Conservation (phyloP, 305 asterid species). For the Fraxinus albicans region DNA sequence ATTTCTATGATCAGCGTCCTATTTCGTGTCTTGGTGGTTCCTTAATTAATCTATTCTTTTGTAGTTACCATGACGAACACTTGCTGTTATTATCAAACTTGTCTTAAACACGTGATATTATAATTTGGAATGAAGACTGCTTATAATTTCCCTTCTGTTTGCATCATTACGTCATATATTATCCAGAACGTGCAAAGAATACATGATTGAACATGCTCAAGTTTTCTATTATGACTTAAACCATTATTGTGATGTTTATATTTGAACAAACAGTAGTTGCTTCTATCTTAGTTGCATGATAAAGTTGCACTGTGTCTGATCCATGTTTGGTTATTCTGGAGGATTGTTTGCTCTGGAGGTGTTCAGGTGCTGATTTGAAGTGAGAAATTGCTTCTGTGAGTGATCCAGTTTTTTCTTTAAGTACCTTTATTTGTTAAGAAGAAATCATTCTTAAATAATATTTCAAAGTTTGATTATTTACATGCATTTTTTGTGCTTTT, state of each 20-base stretch:
- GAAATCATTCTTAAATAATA: background rate
- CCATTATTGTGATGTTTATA: background rate
- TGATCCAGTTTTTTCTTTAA: constrained; percentile 20
- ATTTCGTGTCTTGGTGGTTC: background rate
- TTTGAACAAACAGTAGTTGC: constrained; percentile 24
- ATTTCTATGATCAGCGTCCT: constrained; percentile 1
- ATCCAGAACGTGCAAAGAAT: constrained; percentile 1
- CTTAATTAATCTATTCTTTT: background rate
- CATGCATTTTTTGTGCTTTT: constrained; percentile 40
- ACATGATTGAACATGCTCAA: constrained; percentile 6
- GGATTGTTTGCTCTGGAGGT: constrained; percentile 62
- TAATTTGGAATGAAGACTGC: background rate
- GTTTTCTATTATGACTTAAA: constrained; percentile 7
- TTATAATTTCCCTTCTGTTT: background rate
- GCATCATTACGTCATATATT: background rate
- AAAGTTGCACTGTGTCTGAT: constrained; percentile 54
- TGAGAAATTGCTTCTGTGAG: constrained; percentile 49
- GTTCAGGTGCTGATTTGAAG: constrained; percentile 56
- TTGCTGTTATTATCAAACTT: background rate
- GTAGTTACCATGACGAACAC: constrained; percentile 3
- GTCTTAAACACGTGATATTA: background rate
- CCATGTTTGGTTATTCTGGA: constrained; percentile 79
- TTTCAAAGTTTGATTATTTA: constrained; percentile 23
- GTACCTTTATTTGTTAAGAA: constrained; percentile 6
- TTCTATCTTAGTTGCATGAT: constrained; percentile 29